Conservation (phyloP, 1,284 basidiomycete genomes). For the Cutaneotrichosporon curvatum region DNA sequence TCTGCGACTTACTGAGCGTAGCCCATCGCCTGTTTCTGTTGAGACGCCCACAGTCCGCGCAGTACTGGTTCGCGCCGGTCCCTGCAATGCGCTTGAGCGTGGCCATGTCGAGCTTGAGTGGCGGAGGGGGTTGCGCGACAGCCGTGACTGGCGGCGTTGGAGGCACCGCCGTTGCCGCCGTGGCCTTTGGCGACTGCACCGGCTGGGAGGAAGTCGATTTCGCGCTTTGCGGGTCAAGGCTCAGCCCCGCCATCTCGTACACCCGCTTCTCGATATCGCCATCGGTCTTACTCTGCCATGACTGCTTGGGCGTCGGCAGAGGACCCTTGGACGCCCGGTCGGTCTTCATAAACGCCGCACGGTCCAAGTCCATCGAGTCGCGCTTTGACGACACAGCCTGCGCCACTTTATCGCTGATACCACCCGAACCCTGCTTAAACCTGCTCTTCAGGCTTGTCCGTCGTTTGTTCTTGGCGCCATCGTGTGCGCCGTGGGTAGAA, state of each 20-base stretch:
- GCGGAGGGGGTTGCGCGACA: neutral
- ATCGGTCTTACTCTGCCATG: conserved; percentile 10
- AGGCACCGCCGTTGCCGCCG: neutral
- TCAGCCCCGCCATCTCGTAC: conserved; percentile 37
- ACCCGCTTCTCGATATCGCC: conserved; percentile 38
- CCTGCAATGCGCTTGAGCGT: conserved; percentile 9
- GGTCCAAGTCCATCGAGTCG: conserved; percentile 14
- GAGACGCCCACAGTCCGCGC: conserved; percentile 48
- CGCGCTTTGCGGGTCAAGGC: no score
- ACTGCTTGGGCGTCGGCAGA: no score
- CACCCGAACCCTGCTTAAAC: conserved; percentile 27
- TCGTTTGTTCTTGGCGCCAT: neutral
- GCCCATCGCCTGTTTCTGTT: conserved; percentile 45
- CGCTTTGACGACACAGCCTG: conserved; percentile 17
- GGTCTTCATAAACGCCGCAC: conserved; percentile 16
- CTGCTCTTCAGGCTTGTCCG: conserved; percentile 41
- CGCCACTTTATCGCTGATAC: conserved; percentile 26
- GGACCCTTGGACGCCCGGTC: no score
- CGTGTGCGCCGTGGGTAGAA: no score
- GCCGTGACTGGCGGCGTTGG: no score
- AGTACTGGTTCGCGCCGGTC: conserved; percentile 37
- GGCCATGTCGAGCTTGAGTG: conserved; percentile 11
- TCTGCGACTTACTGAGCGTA: conserved; percentile 41
- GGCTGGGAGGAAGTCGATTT: no score
- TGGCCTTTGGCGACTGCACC: neutral